phyloP scores from a whole-genome alignment of 441 rosid genomes.

The Hypseocharis bilobata region DNA sequence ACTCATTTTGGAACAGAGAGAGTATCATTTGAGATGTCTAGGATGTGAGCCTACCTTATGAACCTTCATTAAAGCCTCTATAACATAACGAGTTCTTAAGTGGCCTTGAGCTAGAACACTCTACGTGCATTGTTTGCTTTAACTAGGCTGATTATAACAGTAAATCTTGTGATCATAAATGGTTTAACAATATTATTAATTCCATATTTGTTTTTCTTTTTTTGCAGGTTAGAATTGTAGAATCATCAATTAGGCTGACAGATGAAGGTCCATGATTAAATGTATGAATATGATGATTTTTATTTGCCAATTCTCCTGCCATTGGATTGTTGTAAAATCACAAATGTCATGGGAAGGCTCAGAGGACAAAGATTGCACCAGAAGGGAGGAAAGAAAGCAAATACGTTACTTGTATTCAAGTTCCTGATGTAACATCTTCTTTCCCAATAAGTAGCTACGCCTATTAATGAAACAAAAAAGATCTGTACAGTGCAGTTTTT shows the following conservation, averaged over 20 bases:
- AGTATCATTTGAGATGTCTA: too few relatives aligned
- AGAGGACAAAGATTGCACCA: background rate
- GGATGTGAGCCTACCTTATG: background rate
- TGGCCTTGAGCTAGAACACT: background rate
- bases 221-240: background rate
- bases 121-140: background rate
- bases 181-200: background rate
- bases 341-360: background rate
- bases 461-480: background rate
- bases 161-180: background rate
- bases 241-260: slow-evolving; percentile 1
- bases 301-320: background rate
- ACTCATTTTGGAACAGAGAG: too few relatives aligned
- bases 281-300: background rate
- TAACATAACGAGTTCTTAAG: background rate
- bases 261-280: background rate
- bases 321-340: background rate
- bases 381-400: background rate
- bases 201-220: background rate
- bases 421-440: background rate
- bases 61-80: background rate
- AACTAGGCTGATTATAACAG: background rate
- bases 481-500: background rate
- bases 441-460: background rate
- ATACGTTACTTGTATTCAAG: background rate